phyloP scores from a whole-genome alignment of 345 rosid species.

The Gossypium mustelinum region DNA sequence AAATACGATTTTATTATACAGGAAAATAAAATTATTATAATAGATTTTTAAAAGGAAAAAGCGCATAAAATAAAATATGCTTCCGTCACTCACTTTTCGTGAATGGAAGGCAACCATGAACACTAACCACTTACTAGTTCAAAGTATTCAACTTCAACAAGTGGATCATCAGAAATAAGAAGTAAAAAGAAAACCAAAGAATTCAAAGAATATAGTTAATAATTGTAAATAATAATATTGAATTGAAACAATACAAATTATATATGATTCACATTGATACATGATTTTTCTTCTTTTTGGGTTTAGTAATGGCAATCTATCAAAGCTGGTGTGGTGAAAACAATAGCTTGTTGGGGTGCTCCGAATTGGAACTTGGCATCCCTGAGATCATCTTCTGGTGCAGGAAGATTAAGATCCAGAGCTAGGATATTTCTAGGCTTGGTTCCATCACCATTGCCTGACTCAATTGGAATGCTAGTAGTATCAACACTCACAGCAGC shows the following conservation, averaged over 20 bases:
- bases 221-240: slow-evolving; percentile 7
- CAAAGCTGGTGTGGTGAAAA: slow-evolving; percentile 66
- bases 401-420: slow-evolving; percentile 93
- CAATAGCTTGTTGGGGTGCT: slow-evolving; percentile 40
- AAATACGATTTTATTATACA: not conserved
- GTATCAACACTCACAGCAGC: slow-evolving; percentile 17
- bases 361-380: slow-evolving; percentile 62
- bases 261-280: slow-evolving; percentile 40
- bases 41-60: not conserved
- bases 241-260: slow-evolving; percentile 20
- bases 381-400: slow-evolving; percentile 70
- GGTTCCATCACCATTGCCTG: slow-evolving; percentile 18
- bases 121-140: slow-evolving; percentile 86
- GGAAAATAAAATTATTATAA: no score
- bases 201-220: slow-evolving; percentile 28
- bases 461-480: slow-evolving; percentile 15
- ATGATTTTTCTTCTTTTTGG: not conserved
- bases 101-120: slow-evolving; percentile 81
- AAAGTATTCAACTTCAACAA: slow-evolving; percentile 66
- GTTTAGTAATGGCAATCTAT: slow-evolving; percentile 85
- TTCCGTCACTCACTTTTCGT: slow-evolving; percentile 78
- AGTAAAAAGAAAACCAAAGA: slow-evolving; percentile 9
- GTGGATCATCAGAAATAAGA: slow-evolving; percentile 32
- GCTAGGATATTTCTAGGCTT: slow-evolving; percentile 44
- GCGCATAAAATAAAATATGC: slow-evolving; percentile 38